Evolutionary conservation across 2,329 filamentous ascomycete species (phyloP).

Genomic region (Botrytis medusae): DNA sequence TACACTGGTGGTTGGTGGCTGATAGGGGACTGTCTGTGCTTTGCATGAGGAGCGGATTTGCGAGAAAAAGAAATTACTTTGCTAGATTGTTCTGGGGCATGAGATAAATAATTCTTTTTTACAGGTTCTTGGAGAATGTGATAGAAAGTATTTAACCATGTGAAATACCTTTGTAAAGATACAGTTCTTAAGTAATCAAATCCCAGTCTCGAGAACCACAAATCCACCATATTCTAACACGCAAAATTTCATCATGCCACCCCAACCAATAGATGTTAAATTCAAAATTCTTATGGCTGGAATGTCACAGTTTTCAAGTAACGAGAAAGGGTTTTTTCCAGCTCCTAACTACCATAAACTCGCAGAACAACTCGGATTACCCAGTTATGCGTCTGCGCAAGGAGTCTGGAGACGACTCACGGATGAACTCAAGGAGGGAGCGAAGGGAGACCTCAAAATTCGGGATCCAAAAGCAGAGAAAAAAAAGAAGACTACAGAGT

Average conservation of each 20-base stretch:
- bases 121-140: not conserved
- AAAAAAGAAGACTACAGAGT: not conserved
- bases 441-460: not conserved
- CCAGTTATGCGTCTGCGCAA: not conserved
- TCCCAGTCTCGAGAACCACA: not conserved
- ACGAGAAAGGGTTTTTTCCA: not conserved
- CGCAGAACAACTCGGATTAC: not conserved
- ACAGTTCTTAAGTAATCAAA: not conserved
- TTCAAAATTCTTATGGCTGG: not conserved
- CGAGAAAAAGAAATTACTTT: not conserved
- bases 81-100: not conserved
- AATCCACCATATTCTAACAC: not conserved
- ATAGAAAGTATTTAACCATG: not conserved
- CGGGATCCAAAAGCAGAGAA: not conserved
- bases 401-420: not conserved
- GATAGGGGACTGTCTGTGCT: not conserved
- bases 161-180: not conserved
- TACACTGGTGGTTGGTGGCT: conserved; percentile 1
- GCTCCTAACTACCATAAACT: not conserved
- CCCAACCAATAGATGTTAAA: not conserved
- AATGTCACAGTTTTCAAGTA: not conserved
- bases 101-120: not conserved
- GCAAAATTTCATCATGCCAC: not conserved
- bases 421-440: not conserved
- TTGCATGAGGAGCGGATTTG: conserved; percentile 10